phyloP scores from a whole-genome alignment of 2,329 filamentous ascomycete genomes.

The Sclerotinia borealis region DNA sequence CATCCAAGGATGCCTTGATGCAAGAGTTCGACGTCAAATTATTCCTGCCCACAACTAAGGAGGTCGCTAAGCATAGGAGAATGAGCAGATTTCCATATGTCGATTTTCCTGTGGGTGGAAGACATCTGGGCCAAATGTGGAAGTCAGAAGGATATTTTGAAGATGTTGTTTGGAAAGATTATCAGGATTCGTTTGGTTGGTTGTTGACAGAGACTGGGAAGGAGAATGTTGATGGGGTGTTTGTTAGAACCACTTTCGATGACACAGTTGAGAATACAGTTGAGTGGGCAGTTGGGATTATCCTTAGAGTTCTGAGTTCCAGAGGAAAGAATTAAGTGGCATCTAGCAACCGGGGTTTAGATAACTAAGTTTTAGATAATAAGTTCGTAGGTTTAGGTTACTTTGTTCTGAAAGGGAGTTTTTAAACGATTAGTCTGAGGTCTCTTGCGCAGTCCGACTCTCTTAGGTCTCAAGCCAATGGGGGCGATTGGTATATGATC shows the following conservation, averaged over 20 bases:
- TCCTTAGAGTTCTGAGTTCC: not conserved
- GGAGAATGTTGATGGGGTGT: constrained; percentile 8
- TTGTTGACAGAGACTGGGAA: constrained; percentile 10
- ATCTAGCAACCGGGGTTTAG: no score
- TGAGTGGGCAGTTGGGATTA: constrained; percentile 17
- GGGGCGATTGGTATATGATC: not conserved
- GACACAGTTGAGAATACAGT: constrained; percentile 17
- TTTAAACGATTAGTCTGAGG: not conserved
- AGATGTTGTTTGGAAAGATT: constrained; percentile 24
- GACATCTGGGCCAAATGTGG: constrained; percentile 26
- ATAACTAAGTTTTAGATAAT: no score
- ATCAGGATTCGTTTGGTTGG: constrained; percentile 17
- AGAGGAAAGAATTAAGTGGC: not conserved
- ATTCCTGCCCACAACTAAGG: constrained; percentile 18
- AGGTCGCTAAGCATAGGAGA: constrained; percentile 15
- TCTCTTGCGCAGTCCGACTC: not conserved
- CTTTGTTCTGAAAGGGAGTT: not conserved
- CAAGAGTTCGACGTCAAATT: constrained; percentile 21
- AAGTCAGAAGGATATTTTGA: constrained; percentile 30
- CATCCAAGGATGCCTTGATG: constrained; percentile 4
- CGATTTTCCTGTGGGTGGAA: constrained; percentile 15
- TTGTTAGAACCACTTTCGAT: constrained; percentile 12
- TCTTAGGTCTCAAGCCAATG: not conserved
- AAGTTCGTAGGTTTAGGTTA: not conserved
- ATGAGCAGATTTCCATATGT: constrained; percentile 16